Evolutionary conservation across 352 stramenopile species (phyloP).

Genomic region (Phytophthora fragariaefolia): DNA sequence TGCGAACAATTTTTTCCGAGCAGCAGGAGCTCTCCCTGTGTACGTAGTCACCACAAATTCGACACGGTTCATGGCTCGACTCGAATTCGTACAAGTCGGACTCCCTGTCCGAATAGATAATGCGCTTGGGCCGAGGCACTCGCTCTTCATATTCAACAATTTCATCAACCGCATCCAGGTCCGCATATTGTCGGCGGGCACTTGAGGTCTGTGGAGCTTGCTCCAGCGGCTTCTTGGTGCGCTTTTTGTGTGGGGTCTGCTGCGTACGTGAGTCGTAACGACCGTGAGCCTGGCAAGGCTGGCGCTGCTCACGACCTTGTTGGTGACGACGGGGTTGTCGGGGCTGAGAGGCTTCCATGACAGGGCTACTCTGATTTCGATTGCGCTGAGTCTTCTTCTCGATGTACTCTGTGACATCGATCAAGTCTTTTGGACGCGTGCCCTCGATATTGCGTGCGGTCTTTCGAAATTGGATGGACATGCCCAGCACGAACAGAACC

Average conservation of each 20-base stretch:
- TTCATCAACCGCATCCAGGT: slow-evolving; percentile 18
- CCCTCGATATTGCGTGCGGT: no score
- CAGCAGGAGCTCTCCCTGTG: slow-evolving; percentile 23
- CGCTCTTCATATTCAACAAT: slow-evolving; percentile 27
- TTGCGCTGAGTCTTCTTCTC: slow-evolving; percentile 31
- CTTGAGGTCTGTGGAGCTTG: neutral
- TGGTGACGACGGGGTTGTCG: slow-evolving; percentile 14
- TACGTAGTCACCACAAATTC: slow-evolving; percentile 20
- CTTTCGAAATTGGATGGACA: slow-evolving; percentile 63
- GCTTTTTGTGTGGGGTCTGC: slow-evolving; percentile 14
- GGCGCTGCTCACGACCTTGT: slow-evolving; percentile 3
- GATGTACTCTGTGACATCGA: slow-evolving; percentile 22
- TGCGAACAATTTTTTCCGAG: no score
- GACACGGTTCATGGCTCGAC: slow-evolving; percentile 12
- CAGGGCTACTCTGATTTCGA: slow-evolving; percentile 3
- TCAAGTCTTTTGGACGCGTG: no score
- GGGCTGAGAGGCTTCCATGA: slow-evolving; percentile 17
- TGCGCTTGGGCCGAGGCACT: slow-evolving; percentile 14
- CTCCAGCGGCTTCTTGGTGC: slow-evolving; percentile 14
- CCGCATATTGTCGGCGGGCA: slow-evolving; percentile 11
- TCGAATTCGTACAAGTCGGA: slow-evolving; percentile 26
- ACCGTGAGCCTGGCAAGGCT: slow-evolving; percentile 2
- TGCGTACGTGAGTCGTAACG: no score
- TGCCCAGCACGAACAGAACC: slow-evolving; percentile 48
- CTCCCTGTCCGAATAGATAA: slow-evolving; percentile 22